These are phyloP conservation scores for Barnettozyma californica DNA, from an alignment of 805 yeast species.

Conservation along the genomic window DNA sequence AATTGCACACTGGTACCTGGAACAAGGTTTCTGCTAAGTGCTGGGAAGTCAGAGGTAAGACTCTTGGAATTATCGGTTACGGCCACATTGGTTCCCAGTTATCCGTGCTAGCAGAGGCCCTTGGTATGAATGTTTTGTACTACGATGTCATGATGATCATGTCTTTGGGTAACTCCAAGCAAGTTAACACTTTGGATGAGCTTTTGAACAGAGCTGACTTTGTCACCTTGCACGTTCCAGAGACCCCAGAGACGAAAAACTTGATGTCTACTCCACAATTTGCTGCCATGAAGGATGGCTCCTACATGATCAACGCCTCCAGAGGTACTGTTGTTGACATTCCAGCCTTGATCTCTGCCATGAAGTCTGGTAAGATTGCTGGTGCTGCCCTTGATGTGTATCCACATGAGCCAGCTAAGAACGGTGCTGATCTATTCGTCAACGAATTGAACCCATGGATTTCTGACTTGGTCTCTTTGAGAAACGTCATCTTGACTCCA, in stretches of 20 bases:
- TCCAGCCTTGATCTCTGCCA: constrained; percentile 86
- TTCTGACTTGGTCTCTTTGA: constrained; percentile 70
- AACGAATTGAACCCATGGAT: constrained; percentile 78
- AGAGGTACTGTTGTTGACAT: constrained; percentile 98
- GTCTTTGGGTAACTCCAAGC: constrained; percentile 96
- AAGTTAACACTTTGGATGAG: constrained; percentile 80
- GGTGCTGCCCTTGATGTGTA: constrained; percentile 97
- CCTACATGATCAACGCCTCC: constrained; percentile 91
- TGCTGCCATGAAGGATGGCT: constrained; percentile 93
- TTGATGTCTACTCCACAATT: constrained; percentile 86
- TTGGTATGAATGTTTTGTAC: constrained; percentile 95
- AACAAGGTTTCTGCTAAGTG: constrained; percentile 91
- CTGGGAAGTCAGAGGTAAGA: constrained; percentile 99
- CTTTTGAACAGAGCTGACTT: constrained; percentile 79
- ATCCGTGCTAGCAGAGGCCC: constrained; percentile 92
- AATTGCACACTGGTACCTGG: constrained; percentile 96
- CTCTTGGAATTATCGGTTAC: constrained; percentile 94
- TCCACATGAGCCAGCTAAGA: constrained; percentile 96
- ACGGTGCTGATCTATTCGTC: constrained; percentile 76
- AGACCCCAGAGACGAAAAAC: constrained; percentile 84
- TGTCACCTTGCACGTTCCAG: constrained; percentile 93
- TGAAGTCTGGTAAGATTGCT: constrained; percentile 89
- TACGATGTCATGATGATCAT: constrained; percentile 89
- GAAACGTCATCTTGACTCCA: constrained; percentile 90
- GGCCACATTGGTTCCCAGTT: constrained; percentile 98